A percentile compares a stretch with the other conserved stretches of the same genome.
phyloP scores from a whole-genome alignment of 1,284 basidiomycete genomes.

The Tausonia pullulans region DNA sequence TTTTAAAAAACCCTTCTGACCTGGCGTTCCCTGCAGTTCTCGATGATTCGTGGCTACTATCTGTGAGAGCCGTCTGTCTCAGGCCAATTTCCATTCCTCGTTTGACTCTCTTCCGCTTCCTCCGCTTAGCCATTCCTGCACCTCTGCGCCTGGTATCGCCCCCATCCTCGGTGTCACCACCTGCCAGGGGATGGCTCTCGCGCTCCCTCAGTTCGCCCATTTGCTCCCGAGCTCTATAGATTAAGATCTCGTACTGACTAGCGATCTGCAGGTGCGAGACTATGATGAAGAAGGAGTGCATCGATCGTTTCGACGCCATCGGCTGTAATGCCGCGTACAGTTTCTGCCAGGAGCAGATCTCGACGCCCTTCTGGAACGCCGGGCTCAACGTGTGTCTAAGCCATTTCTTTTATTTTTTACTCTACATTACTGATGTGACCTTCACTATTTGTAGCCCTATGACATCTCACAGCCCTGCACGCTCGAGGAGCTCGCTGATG shows the following conservation, averaged over 20 bases:
- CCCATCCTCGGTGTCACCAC: conserved; percentile 1
- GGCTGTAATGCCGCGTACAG: conserved; percentile 23
- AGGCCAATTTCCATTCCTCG: not conserved
- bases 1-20: not conserved
- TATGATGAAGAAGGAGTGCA: conserved; percentile 34
- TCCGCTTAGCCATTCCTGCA: conserved; percentile 11
- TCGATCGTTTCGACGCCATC: conserved; percentile 24
- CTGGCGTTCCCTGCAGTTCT: not conserved
- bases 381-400: conserved; percentile 27
- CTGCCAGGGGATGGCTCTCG: conserved; percentile 13
- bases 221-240: not conserved
- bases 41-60: not conserved
- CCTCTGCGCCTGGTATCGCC: conserved; percentile 1
- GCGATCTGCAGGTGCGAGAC: conserved; percentile 37
- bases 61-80: too few species aligned
- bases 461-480: conserved; percentile 53
- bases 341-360: conserved; percentile 31
- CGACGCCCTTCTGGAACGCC: conserved; percentile 26
- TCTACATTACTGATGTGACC: conserved; percentile 3
- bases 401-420: not conserved
- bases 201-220: conserved; percentile 5
- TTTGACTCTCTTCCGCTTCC: not conserved
- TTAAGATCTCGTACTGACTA: not conserved
- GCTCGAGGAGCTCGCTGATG: conserved; percentile 30
- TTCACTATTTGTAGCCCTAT: conserved; percentile 39